Evolutionary conservation across 2,329 filamentous ascomycete genomes (phyloP).

Genomic region (Ilyonectria robusta): DNA sequence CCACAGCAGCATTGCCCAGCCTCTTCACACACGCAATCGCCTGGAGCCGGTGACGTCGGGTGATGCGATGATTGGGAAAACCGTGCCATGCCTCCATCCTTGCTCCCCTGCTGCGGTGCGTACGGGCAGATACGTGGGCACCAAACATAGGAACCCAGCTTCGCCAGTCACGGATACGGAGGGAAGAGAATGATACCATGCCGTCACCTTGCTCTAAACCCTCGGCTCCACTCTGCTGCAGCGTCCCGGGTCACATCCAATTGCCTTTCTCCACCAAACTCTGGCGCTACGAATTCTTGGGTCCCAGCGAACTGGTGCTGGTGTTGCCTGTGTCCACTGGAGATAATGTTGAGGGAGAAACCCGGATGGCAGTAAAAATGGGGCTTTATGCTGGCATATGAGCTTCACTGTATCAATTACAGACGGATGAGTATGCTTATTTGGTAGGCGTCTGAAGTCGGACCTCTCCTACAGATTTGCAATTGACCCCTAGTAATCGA

Average conservation of each 20-base stretch:
- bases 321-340: neutral
- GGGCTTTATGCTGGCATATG: neutral
- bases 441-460: neutral
- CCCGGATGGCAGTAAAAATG: no score
- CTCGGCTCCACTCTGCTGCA: slow-evolving; percentile 31
- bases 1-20: slow-evolving; percentile 6
- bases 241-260: neutral
- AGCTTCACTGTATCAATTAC: neutral
- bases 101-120: neutral
- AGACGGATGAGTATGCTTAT: neutral
- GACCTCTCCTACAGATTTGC: neutral
- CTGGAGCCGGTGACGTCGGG: slow-evolving; percentile 21
- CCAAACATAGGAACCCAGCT: slow-evolving; percentile 8
- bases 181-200: slow-evolving; percentile 30
- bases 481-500: neutral
- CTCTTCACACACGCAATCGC: slow-evolving; percentile 21
- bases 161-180: slow-evolving; percentile 1
- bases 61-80: slow-evolving; percentile 32
- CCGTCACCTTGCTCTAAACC: slow-evolving; percentile 34
- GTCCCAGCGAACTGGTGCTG: neutral
- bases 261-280: slow-evolving; percentile 4
- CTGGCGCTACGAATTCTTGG: neutral
- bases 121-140: neutral
- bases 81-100: slow-evolving; percentile 13
- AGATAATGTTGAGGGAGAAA: neutral